Evolutionary conservation across 2,329 filamentous ascomycete species (phyloP).

Genomic region (Fusarium sp.): DNA sequence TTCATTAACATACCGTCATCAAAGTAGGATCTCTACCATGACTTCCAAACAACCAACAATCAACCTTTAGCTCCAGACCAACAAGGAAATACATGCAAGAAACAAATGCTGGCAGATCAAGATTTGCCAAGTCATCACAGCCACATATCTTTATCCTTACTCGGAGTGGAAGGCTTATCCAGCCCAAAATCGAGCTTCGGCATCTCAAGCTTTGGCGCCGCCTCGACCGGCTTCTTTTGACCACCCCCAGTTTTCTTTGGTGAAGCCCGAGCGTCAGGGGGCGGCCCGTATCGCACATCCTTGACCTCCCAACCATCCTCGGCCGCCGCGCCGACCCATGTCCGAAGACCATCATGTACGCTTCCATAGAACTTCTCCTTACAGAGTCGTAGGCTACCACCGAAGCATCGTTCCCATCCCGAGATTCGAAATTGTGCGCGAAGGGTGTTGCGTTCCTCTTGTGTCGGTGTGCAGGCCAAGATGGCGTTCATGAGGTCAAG

Average conservation of each 20-base stretch:
- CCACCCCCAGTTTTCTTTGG: conserved; percentile 51
- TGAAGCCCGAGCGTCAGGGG: conserved; percentile 49
- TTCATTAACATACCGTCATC: conserved; percentile 57
- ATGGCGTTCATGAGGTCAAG: conserved; percentile 94
- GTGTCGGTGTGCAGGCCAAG: conserved; percentile 80
- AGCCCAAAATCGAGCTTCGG: conserved; percentile 66
- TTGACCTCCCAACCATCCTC: conserved; percentile 91
- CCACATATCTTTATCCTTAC: conserved; percentile 52
- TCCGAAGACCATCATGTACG: conserved; percentile 88
- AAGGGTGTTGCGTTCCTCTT: conserved; percentile 78
- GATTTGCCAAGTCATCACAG: conserved; percentile 40
- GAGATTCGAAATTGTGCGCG: conserved; percentile 83
- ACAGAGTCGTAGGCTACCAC: conserved; percentile 85
- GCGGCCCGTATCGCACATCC: conserved; percentile 81
- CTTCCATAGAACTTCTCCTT: conserved; percentile 98
- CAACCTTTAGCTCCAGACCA: conserved; percentile 42
- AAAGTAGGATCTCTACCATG: conserved; percentile 45
- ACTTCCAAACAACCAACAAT: conserved; percentile 48
- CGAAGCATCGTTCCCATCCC: conserved; percentile 92
- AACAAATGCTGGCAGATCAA: conserved; percentile 35
- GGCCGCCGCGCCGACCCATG: conserved; percentile 88
- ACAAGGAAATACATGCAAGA: conserved; percentile 41
- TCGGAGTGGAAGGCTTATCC: conserved; percentile 49
- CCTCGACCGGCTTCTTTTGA: conserved; percentile 64
- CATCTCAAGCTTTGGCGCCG: conserved; percentile 72